Evolutionary conservation across 345 rosid genomes (phyloP), one percentile per base, ranked within the genome.

Genomic region (Excoecaria agallocha): DNA sequence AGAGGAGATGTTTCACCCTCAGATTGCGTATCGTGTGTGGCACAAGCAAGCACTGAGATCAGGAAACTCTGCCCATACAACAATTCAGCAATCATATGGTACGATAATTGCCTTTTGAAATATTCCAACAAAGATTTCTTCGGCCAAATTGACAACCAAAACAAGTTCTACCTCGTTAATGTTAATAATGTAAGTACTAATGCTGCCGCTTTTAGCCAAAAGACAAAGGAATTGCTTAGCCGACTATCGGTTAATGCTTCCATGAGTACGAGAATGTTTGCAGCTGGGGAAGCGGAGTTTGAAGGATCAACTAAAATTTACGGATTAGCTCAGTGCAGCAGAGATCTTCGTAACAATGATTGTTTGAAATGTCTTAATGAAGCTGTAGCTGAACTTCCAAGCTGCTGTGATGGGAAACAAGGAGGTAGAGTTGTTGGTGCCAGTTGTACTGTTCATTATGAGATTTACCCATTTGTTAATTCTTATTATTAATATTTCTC

Each of bases 381-480:
- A 22, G 70, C 70, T 10, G 48, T 66, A 11, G 20, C 19, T 22
- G 70, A 66, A 24, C 12, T 66, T 22, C 70, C 70, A 22, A 46
- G 20, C 15, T 66, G 56, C n/a, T 66, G 70, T 66, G 70, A 66
- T 66, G 70, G 56, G 56, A 66, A 66, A 66, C n/a, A 66, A 48
- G 70, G 70, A 24, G 56, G 70, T 66, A 66, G 70, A 15, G 56
- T 66, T 66, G 45, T 66, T 66, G 70, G 70, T 15, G 55, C 55
- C 2, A 66, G 70, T 66, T 66, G 70, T 24, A 66, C 56, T 15
- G 55, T 66, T 66, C 45, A 20, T 15, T 45, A 65, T 12, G 69
- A 65, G 30, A 45, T 65, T n/a, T 65, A 65, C 16, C 69, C 69
- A 0, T 65, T 65, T 43, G 69, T 65, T 65, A 65, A 20, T 37